Evolutionary conservation across 306 rosid species (phyloP).

Genomic region (Inga laurina): DNA sequence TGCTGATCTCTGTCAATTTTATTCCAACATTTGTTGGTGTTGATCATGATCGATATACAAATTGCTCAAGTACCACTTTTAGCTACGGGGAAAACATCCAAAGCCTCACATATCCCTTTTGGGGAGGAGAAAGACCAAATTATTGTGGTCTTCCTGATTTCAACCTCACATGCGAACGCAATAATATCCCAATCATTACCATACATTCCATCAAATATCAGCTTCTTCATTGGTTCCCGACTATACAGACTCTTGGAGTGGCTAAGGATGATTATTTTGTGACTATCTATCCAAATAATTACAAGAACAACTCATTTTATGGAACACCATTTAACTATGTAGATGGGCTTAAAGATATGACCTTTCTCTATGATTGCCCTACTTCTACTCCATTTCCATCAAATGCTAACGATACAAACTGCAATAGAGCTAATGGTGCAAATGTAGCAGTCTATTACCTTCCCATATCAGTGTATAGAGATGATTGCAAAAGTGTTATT

Average conservation of each 20-base stretch:
- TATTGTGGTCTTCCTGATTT: slow-evolving; percentile 26
- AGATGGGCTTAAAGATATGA: background rate
- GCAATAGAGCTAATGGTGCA: background rate
- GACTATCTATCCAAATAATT: background rate
- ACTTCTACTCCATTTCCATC: background rate
- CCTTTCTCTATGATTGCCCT: slow-evolving; percentile 23
- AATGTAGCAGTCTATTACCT: background rate
- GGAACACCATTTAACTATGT: background rate
- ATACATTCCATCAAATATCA: slow-evolving; percentile 17
- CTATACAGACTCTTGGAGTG: background rate
- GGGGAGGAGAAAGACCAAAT: background rate
- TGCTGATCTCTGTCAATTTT: slow-evolving; percentile 20
- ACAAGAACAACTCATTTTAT: slow-evolving; percentile 20
- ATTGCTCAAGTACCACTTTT: background rate
- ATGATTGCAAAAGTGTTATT: background rate
- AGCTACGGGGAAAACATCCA: background rate
- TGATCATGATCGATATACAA: background rate
- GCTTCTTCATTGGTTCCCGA: background rate
- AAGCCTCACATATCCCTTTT: slow-evolving; percentile 34
- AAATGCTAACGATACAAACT: background rate
- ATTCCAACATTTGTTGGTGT: background rate
- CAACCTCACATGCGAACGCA: background rate
- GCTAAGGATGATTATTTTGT: slow-evolving; percentile 34
- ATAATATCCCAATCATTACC: background rate
- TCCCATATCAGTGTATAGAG: rapidly evolving